These are phyloP conservation scores for Annona cherimola DNA, from an alignment of 164 flowering plant genomes.

Conservation along the genomic window DNA sequence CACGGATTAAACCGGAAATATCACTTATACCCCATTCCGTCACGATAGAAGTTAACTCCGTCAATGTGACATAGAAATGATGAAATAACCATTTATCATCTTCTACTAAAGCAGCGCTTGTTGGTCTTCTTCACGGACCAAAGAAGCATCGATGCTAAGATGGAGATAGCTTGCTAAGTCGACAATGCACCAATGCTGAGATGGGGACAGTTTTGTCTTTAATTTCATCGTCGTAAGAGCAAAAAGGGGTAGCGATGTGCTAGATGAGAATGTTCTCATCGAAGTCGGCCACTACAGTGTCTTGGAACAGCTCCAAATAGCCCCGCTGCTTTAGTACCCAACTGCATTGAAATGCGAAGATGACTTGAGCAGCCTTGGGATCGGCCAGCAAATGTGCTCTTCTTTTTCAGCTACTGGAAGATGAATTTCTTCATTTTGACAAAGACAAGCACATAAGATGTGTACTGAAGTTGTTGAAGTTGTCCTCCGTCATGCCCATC, in stretches of 20 bases:
- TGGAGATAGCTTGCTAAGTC: not conserved
- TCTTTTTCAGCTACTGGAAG: constrained; percentile 7
- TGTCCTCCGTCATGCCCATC: not conserved
- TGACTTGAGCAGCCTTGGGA: not conserved
- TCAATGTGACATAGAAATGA: no score
- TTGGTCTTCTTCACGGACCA: no score
- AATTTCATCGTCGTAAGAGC: not conserved
- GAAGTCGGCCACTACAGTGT: constrained; percentile 1
- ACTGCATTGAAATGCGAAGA: not conserved
- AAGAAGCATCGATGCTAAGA: no score
- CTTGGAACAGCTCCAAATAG: not conserved
- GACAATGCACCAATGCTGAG: not conserved
- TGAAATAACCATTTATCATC: no score
- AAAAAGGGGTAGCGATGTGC: constrained; percentile 15
- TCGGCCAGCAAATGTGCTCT: not conserved
- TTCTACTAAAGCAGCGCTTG: no score
- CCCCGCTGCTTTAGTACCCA: not conserved
- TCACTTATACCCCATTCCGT: no score
- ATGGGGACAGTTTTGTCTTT: not conserved
- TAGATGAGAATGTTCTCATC: constrained; percentile 10
- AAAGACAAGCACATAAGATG: not conserved
- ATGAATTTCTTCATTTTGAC: not conserved
- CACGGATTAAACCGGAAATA: no score
- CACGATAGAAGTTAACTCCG: no score
- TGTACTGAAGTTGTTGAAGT: not conserved